A percentile compares a stretch with the other conserved stretches of the same genome.
Evolutionary conservation across 2,329 filamentous ascomycete species (phyloP).

Genomic region (Fusarium pseudonygamai): DNA sequence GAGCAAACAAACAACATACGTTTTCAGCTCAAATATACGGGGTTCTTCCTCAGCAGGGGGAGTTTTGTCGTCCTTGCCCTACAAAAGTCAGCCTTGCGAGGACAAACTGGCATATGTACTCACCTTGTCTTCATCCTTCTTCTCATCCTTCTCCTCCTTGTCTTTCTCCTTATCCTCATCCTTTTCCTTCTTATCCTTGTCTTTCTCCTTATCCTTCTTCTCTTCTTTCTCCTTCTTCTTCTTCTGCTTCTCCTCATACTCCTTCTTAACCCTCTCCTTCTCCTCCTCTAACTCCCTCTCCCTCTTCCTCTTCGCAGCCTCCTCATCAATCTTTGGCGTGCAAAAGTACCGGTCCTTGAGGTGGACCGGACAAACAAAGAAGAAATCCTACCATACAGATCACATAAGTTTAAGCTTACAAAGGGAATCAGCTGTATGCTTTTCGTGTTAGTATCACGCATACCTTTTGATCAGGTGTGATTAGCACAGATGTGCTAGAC

Average conservation of each 20-base stretch:
- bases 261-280: constrained; percentile 73
- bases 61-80: constrained; percentile 37
- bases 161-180: constrained; percentile 51
- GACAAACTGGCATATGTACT: not conserved
- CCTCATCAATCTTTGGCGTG: constrained; percentile 75
- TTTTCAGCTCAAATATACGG: constrained; percentile 84
- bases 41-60: constrained; percentile 64
- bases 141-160: constrained; percentile 44
- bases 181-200: constrained; percentile 55
- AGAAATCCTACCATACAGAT: constrained; percentile 71
- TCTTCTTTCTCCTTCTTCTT: constrained; percentile 72
- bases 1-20: constrained; percentile 56
- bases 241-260: constrained; percentile 78
- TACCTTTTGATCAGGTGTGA: constrained; percentile 90
- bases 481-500: constrained; percentile 84
- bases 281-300: constrained; percentile 73
- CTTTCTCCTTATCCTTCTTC: constrained; percentile 46
- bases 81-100: not conserved
- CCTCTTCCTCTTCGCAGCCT: constrained; percentile 67
- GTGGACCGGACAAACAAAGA: constrained; percentile 88
- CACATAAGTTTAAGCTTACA: constrained; percentile 17
- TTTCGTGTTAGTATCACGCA: not conserved
- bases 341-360: constrained; percentile 86
- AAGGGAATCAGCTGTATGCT: constrained; percentile 5
- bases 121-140: constrained; percentile 33